A percentile compares a stretch with the other conserved stretches of the same genome.
Conservation (phyloP, 148 eudicot genomes). For the Fallopia convolvulus region DNA sequence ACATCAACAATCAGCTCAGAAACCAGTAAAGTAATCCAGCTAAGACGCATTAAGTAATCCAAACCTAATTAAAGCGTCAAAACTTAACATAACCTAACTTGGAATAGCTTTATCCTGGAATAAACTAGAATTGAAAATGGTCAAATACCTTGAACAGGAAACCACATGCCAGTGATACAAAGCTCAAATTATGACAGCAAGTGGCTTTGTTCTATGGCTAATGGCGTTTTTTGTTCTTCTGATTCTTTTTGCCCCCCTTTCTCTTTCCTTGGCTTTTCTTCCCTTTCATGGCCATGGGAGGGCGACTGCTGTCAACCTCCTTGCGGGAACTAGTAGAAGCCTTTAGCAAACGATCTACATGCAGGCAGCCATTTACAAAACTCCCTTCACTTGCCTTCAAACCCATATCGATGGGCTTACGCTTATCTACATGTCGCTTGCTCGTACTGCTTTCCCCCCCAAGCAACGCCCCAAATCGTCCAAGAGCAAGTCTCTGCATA, state of each 20-base stretch:
- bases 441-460: constrained; percentile 18
- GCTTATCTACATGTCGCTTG: constrained; percentile 33
- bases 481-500: constrained; percentile 44
- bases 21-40: no score
- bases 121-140: no score
- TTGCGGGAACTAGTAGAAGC: constrained; percentile 5
- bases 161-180: no score
- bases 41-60: no score
- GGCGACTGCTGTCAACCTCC: constrained; percentile 19
- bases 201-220: background rate
- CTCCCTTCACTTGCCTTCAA: constrained; percentile 62
- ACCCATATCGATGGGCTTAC: constrained; percentile 44
- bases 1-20: no score
- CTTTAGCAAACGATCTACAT: constrained; percentile 55
- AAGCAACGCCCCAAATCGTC: constrained; percentile 37
- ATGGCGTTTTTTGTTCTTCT: constrained; percentile 21
- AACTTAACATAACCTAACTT: no score
- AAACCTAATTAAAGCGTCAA: no score
- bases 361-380: constrained; percentile 73
- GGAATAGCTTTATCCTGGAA: no score
- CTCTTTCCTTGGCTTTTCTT: constrained; percentile 21
- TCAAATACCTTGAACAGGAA: no score
- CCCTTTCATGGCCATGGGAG: constrained; percentile 13
- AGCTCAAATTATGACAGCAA: no score
- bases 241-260: constrained; percentile 41